Conservation (phyloP, 345 rosid species). For the Microthlaspi erraticum region DNA sequence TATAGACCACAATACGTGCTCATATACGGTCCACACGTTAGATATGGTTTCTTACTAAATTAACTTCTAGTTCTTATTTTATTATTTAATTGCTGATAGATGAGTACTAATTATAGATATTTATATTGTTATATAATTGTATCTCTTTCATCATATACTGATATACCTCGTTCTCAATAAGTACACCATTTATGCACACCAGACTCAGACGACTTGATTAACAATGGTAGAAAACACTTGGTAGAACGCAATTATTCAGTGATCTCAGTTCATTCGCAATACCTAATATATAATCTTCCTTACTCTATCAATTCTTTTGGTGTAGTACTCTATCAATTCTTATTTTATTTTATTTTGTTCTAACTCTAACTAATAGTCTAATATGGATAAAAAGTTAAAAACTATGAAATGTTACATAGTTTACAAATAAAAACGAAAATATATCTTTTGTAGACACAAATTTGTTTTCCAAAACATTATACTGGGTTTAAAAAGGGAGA, state of each 20-base stretch:
- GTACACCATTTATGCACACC: slow-evolving; percentile 9
- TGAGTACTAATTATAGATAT: slow-evolving; percentile 10
- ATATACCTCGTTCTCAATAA: not conserved
- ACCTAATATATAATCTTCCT: no score
- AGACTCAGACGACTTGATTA: not conserved
- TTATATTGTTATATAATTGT: slow-evolving; percentile 12
- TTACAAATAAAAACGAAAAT: not conserved
- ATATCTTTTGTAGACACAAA: not conserved
- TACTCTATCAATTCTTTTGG: no score
- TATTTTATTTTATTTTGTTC: no score
- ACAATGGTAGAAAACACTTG: no score
- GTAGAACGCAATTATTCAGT: no score
- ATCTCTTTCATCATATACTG: slow-evolving; percentile 4
- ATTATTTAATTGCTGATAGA: slow-evolving; percentile 32
- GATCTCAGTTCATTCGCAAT: no score
- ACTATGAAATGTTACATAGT: not conserved
- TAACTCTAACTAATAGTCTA: not conserved
- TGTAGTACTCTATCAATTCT: no score
- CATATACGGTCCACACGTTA: slow-evolving; percentile 53
- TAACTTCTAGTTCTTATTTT: slow-evolving; percentile 33
- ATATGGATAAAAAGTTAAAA: not conserved
- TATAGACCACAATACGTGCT: slow-evolving; percentile 51
- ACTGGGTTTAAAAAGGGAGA: no score
- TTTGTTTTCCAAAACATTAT: not conserved
- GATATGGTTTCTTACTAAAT: slow-evolving; percentile 38